Conservation (phyloP, 2,329 filamentous ascomycete genomes). For the Cryphonectria japonica region DNA sequence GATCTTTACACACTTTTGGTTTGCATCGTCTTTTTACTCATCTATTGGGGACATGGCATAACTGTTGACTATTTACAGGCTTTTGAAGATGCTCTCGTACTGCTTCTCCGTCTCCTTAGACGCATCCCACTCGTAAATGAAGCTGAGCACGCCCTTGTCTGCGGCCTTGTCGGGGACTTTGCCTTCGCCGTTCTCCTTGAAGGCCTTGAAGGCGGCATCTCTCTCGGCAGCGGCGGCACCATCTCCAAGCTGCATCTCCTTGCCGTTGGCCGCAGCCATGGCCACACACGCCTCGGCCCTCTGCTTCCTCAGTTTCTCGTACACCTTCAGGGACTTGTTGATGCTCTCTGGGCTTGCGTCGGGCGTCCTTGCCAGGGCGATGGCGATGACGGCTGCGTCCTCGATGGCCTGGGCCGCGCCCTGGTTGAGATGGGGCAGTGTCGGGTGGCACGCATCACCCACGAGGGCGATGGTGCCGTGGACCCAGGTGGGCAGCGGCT, state of each 20-base stretch:
- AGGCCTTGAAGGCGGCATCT: slow-evolving; percentile 47
- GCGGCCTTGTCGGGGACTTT: slow-evolving; percentile 60
- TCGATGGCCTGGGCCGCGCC: slow-evolving; percentile 69
- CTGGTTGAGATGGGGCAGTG: slow-evolving; percentile 65
- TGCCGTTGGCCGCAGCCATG: slow-evolving; percentile 50
- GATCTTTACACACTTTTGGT: neutral
- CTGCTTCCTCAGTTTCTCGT: slow-evolving; percentile 56
- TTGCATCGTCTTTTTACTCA: neutral
- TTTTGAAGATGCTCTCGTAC: slow-evolving; percentile 24
- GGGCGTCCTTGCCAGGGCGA: slow-evolving; percentile 46
- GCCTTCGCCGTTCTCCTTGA: slow-evolving; percentile 46
- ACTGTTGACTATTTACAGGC: slow-evolving; percentile 3
- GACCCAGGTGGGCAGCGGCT: slow-evolving; percentile 65
- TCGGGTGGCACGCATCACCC: slow-evolving; percentile 66
- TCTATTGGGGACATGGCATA: neutral
- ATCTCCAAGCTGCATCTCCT: slow-evolving; percentile 49
- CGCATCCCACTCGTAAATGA: slow-evolving; percentile 29
- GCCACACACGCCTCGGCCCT: slow-evolving; percentile 54
- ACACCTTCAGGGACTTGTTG: slow-evolving; percentile 51
- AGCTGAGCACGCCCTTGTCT: slow-evolving; percentile 27
- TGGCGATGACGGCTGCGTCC: slow-evolving; percentile 54
- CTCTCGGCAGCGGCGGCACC: slow-evolving; percentile 50
- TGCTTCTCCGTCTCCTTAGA: slow-evolving; percentile 23
- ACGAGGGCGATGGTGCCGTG: slow-evolving; percentile 56
- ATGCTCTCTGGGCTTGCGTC: slow-evolving; percentile 42